Conservation (phyloP, 306 rosid species). For the Cicer pinnatifidum region DNA sequence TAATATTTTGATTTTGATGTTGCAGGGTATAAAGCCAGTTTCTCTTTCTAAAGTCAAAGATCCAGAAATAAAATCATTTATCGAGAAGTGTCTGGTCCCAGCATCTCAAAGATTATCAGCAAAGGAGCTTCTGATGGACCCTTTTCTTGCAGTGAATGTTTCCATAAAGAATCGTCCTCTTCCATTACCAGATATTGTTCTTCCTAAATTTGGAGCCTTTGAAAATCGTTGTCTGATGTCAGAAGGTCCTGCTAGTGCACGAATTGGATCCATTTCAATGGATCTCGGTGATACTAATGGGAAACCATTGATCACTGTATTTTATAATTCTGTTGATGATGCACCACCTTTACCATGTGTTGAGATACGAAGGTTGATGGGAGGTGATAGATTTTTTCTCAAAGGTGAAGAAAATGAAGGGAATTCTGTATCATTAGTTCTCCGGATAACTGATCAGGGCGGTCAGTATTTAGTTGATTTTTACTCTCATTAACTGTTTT, state of each 20-base stretch:
- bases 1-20: slow-evolving; percentile 31
- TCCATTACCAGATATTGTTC: slow-evolving; percentile 36
- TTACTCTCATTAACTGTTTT: neutral
- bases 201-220: slow-evolving; percentile 28
- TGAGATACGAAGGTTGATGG: slow-evolving; percentile 33
- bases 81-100: slow-evolving; percentile 41
- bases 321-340: slow-evolving; percentile 26
- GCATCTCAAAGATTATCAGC: slow-evolving; percentile 50
- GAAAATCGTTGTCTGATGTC: slow-evolving; percentile 35
- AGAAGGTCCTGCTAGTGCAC: slow-evolving; percentile 39
- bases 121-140: slow-evolving; percentile 48
- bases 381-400: slow-evolving; percentile 29
- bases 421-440: slow-evolving; percentile 32
- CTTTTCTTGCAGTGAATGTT: slow-evolving; percentile 38
- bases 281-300: slow-evolving; percentile 30
- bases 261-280: slow-evolving; percentile 29
- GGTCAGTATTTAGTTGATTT: slow-evolving; percentile 27
- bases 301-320: slow-evolving; percentile 15
- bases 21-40: slow-evolving; percentile 50
- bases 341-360: slow-evolving; percentile 28
- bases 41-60: slow-evolving; percentile 48
- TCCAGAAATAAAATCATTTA: slow-evolving; percentile 46
- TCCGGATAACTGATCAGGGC: slow-evolving; percentile 22
- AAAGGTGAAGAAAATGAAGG: slow-evolving; percentile 28
- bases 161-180: slow-evolving; percentile 17